Evolutionary conservation across 176 grass and related monocot genomes (phyloP).

Genomic region (Avena atlantica): DNA sequence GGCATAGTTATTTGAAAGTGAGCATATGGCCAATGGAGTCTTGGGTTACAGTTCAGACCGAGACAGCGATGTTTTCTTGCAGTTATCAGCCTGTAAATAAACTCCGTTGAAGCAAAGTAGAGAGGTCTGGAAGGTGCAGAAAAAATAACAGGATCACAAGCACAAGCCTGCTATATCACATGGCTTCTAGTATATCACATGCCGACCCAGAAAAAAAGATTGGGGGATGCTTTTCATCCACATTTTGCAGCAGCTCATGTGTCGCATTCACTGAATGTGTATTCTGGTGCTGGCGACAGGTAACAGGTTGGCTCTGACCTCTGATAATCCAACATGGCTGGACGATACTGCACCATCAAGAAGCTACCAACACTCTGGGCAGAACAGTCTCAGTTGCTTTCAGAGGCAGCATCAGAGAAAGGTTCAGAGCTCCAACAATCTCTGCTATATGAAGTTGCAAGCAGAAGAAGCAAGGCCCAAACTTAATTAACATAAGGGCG

Average conservation of each 20-base stretch:
- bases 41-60: not conserved
- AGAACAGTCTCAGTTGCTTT: not conserved
- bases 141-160: no score
- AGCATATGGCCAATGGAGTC: not conserved
- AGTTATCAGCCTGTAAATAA: not conserved
- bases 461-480: not conserved
- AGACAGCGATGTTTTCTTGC: not conserved
- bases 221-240: conserved; percentile 15
- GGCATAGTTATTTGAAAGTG: not conserved
- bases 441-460: not conserved
- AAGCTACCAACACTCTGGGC: not conserved
- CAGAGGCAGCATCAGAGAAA: not conserved
- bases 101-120: not conserved
- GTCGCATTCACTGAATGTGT: conserved; percentile 32
- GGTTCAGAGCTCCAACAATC: conserved; percentile 7
- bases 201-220: not conserved
- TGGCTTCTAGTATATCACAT: conserved; percentile 1
- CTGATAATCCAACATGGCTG: not conserved
- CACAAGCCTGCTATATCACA: no score
- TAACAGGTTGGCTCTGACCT: not conserved
- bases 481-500: not conserved
- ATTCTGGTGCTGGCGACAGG: not conserved
- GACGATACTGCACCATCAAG: not conserved
- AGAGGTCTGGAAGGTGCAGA: not conserved
- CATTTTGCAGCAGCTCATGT: conserved; percentile 23